Percentiles rank a stretch among this genome's conserved stretches.
Conservation (phyloP, 352 stramenopile genomes). For the Phytopythium delawarense region DNA sequence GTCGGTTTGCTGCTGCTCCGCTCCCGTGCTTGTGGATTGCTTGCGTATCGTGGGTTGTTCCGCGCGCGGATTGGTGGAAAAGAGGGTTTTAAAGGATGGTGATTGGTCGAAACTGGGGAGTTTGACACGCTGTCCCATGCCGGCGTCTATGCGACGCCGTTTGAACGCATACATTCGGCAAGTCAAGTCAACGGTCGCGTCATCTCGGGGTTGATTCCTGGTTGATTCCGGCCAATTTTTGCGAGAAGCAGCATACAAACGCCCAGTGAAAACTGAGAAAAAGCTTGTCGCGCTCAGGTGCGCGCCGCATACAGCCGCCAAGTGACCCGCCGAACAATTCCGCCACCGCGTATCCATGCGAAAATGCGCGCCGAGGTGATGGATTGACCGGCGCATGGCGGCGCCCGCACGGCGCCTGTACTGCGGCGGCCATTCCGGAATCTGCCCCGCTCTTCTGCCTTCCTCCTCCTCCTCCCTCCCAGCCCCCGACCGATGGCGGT, state of each 20-base stretch:
- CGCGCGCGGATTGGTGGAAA: background rate
- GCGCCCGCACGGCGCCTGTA: no score
- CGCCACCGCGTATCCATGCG: background rate
- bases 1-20: background rate
- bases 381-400: background rate
- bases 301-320: background rate
- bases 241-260: background rate
- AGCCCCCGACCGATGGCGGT: background rate
- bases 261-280: slow-evolving; percentile 3
- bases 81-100: background rate
- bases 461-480: background rate
- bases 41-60: background rate
- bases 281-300: slow-evolving; percentile 8
- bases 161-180: background rate
- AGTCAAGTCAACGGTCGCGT: background rate
- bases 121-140: background rate
- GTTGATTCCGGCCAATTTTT: slow-evolving; percentile 1
- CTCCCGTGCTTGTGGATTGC: background rate
- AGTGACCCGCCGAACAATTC: background rate
- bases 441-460: background rate
- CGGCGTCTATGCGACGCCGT: slow-evolving; percentile 2
- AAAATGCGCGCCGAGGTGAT: background rate
- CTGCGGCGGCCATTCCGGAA: slow-evolving; percentile 2
- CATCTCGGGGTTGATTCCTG: background rate
- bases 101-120: background rate